These are phyloP conservation scores for Xylaria curta DNA, from an alignment of 495 filamentous ascomycete genomes.

Conservation along the genomic window DNA sequence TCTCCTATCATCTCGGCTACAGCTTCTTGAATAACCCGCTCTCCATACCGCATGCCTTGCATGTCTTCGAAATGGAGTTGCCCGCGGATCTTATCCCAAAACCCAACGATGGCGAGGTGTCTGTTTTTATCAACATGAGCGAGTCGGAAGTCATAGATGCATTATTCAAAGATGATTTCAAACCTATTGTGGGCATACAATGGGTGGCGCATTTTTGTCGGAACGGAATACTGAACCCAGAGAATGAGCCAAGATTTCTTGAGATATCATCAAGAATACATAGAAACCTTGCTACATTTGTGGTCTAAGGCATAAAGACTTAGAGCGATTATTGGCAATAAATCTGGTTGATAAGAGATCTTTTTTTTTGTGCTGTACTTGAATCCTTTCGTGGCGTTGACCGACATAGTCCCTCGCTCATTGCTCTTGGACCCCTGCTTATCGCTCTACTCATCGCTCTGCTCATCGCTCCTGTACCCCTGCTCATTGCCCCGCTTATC, in stretches of 20 bases:
- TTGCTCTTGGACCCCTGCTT: no score
- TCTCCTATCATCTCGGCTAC: slow-evolving; percentile 1
- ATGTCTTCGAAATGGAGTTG: slow-evolving; percentile 4
- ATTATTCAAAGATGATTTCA: slow-evolving; percentile 3
- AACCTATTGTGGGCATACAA: slow-evolving; percentile 4
- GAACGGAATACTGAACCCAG: background rate
- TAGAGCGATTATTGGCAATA: no score
- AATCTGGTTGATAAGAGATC: no score
- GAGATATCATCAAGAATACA: slow-evolving; percentile 2
- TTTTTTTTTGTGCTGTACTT: no score
- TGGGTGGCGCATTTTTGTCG: slow-evolving; percentile 1
- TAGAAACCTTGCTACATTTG: background rate
- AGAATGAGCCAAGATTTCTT: background rate
- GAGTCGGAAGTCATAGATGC: background rate
- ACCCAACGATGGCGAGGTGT: slow-evolving; percentile 1
- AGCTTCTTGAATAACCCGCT: background rate
- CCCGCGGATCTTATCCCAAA: slow-evolving; percentile 1
- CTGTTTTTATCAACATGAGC: background rate
- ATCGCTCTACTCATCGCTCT: no score
- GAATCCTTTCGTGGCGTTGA: no score
- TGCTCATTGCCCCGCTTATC: no score
- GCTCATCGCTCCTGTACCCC: no score
- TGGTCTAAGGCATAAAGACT: background rate
- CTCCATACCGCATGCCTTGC: background rate
- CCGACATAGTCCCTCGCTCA: no score